Evolutionary conservation across 306 rosid species (phyloP), one percentile per base, ranked within the genome.

Genomic region (Clitoria ternatea): DNA sequence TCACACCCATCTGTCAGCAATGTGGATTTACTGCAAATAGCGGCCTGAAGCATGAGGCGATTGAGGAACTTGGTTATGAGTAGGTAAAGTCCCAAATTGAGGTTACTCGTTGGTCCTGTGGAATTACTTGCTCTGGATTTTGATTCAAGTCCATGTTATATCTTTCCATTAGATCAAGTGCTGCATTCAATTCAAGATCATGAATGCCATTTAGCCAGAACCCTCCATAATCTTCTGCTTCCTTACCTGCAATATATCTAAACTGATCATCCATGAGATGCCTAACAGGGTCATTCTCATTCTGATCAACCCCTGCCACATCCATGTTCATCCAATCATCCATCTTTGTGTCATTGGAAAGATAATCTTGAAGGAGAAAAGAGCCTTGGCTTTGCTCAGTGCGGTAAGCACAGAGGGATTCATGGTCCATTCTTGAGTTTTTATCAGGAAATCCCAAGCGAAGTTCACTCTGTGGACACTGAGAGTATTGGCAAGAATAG

Each of bases 11-110:
- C n/a, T n/a, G n/a, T n/a, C n/a, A n/a, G n/a, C n/a, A n/a, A n/a
- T n/a, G n/a, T n/a, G n/a, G n/a, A n/a, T n/a, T n/a, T n/a, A n/a
- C n/a, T n/a, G n/a, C n/a, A n/a, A n/a, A n/a, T n/a, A n/a, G n/a
- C n/a, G n/a, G n/a, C n/a, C n/a, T n/a, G n/a, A n/a, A 6, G 18
- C 30, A 68, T 5, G 65, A 63, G 18, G 2, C 4, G 33, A n/a
- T n/a, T n/a, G n/a, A 47, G 52, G 43, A 49, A 45, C 52, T 27
- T 75, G 56, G 26, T 55, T 15, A n/a, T n/a, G n/a, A n/a, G 44
- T 62, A 74, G 0, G 59, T 15, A 9, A 83, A 53, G 67, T 81
- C 92, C 95, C 96, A 88, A 43, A 88, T 61, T 1, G 90, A 86
- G 75, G 85, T 72, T 19, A 33, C 24, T 9, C 78, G 77, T 55